Conservation (phyloP, 768 basidiomycete species). For the Rhizopogon vulgaris region DNA sequence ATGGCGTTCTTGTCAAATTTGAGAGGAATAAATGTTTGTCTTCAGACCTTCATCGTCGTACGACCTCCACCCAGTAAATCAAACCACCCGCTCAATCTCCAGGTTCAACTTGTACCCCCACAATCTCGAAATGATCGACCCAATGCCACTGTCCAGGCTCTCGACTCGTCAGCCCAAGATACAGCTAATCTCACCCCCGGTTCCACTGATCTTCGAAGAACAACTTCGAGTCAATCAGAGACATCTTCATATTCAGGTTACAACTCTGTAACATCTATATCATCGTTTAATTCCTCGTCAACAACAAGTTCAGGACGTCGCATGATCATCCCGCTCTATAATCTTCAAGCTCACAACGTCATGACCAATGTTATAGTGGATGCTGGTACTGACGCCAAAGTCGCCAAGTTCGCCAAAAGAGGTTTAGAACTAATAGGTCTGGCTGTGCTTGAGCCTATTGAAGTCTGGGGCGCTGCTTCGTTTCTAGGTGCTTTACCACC, state of each 20-base stretch:
- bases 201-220: slow-evolving; percentile 22
- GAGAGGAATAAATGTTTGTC: background rate
- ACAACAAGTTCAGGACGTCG: slow-evolving; percentile 49
- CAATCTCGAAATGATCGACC: slow-evolving; percentile 35
- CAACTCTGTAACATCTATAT: slow-evolving; percentile 37
- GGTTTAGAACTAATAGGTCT: slow-evolving; percentile 76
- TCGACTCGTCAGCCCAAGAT: slow-evolving; percentile 33
- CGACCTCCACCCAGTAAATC: slow-evolving; percentile 80
- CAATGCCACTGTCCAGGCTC: slow-evolving; percentile 35
- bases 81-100: slow-evolving; percentile 86
- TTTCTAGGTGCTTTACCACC: slow-evolving; percentile 7
- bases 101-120: slow-evolving; percentile 83
- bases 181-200: slow-evolving; percentile 13
- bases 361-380: slow-evolving; percentile 83
- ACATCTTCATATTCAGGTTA: slow-evolving; percentile 39
- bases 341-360: slow-evolving; percentile 83
- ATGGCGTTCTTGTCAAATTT: slow-evolving; percentile 3
- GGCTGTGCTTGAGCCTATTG: slow-evolving; percentile 73
- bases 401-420: slow-evolving; percentile 68
- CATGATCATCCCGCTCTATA: slow-evolving; percentile 81
- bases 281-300: slow-evolving; percentile 36
- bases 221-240: slow-evolving; percentile 47
- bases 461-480: slow-evolving; percentile 45
- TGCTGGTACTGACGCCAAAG: slow-evolving; percentile 83
- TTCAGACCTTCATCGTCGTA: slow-evolving; percentile 85